phyloP scores from a whole-genome alignment of 805 yeast species.

The Candida hispaniensis region DNA sequence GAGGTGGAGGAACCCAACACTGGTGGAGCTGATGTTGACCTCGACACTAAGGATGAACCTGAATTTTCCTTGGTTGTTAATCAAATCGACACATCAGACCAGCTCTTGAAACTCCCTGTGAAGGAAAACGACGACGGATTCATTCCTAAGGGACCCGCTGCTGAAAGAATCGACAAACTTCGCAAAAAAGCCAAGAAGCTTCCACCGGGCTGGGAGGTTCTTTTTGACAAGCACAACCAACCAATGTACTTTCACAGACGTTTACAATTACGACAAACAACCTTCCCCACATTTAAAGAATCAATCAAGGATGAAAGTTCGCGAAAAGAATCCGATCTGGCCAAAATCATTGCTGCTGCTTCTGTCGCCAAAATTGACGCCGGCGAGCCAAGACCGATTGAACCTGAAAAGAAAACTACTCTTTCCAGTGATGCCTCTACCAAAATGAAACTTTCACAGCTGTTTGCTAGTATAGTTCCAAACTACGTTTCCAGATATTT shows the following conservation, averaged over 20 bases:
- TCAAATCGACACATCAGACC: no score
- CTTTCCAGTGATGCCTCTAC: not conserved
- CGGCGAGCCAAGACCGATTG: not conserved
- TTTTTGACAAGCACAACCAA: no score
- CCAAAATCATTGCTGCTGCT: not conserved
- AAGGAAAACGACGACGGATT: not conserved
- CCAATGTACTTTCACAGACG: no score
- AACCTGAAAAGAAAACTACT: not conserved
- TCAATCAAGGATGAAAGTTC: no score
- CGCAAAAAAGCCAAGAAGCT: no score
- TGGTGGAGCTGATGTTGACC: conserved; percentile 19
- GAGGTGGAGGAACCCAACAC: conserved; percentile 17
- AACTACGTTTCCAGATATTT: conserved; percentile 61
- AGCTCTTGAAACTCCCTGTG: conserved; percentile 12
- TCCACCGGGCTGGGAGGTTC: no score
- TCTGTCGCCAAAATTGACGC: not conserved
- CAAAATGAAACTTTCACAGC: conserved; percentile 18
- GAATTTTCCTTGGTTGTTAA: no score
- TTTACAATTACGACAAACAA: no score
- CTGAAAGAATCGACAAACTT: not conserved
- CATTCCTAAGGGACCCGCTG: not conserved
- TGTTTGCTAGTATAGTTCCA: conserved; percentile 69
- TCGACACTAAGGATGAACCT: no score
- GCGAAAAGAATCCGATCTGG: no score
- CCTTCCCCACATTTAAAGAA: no score